phyloP scores from a whole-genome alignment of 768 basidiomycete species.

The Rhizopogon vesiculosus region DNA sequence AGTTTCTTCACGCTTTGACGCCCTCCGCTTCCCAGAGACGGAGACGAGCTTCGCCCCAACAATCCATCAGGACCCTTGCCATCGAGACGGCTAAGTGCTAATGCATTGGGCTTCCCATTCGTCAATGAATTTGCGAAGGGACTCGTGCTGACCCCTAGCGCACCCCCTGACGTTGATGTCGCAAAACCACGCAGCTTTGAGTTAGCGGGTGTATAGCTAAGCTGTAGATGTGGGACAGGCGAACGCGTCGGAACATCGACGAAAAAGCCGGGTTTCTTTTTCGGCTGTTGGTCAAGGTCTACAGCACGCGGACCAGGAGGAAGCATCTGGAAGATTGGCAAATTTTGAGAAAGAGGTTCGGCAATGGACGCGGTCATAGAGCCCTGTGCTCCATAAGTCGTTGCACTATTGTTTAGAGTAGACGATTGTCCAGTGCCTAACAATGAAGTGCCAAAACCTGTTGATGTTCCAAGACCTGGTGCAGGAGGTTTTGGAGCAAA shows the following conservation, averaged over 20 bases:
- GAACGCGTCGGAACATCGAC: constrained; percentile 73
- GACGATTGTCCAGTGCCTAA: constrained; percentile 33
- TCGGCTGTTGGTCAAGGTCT: constrained; percentile 55
- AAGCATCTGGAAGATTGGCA: constrained; percentile 73
- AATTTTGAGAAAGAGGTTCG: constrained; percentile 70
- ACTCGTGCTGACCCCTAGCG: constrained; percentile 27
- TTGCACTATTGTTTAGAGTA: constrained; percentile 35
- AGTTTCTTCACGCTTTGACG: constrained; percentile 91
- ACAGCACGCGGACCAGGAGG: constrained; percentile 64
- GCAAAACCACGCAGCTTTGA: constrained; percentile 70
- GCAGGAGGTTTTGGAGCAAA: constrained; percentile 50
- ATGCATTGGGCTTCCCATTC: constrained; percentile 49
- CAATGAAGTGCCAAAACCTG: constrained; percentile 33
- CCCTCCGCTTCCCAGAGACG: constrained; percentile 62
- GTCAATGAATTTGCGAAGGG: constrained; percentile 43
- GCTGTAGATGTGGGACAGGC: constrained; percentile 57
- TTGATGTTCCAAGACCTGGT: constrained; percentile 42
- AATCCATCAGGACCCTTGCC: constrained; percentile 40
- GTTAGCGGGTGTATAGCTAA: constrained; percentile 59
- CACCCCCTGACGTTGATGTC: constrained; percentile 35
- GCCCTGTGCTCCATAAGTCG: constrained; percentile 47
- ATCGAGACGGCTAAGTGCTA: constrained; percentile 50
- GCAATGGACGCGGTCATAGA: constrained; percentile 82
- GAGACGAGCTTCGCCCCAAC: constrained; percentile 50
- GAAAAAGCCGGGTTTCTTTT: constrained; percentile 77